Base-by-base conservation (phyloP, 1,139 yeast genomes). In the Petasospora fabianii region DNA sequence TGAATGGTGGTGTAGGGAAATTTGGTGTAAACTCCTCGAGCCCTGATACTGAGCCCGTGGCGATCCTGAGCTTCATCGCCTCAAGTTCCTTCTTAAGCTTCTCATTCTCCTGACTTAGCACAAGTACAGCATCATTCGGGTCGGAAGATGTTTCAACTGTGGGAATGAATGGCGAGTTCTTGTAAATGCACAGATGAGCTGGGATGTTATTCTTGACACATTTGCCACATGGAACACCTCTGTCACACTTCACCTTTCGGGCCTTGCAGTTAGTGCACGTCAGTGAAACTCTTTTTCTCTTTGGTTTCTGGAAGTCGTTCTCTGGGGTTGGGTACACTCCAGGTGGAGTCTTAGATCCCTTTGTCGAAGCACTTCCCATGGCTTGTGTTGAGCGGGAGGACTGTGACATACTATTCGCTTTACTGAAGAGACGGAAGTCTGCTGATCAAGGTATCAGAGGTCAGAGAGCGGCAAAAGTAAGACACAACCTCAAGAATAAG, bases 171-270 rank as follows among this genome's bases (percentile, higher is more conserved):
- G 56, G 56, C 0, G 55, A 47, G 3, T 38, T 39, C 19, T 50
- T 54, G 38, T 54, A 54, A n/a, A 54, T 42, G 34, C 59, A 57
- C 14, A 54, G 32, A 24, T 53, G 51, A 1, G 47, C 47, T 0
- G 59, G 54, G n/a, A 54, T 49, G 7, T 41, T 37, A 35, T 51
- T 53, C 34, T 43, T 50, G 20, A 46, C 35, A 44, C 64, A 60
- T 2, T 58, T 46, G 6, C 55, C 34, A 24, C 63, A 60, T 3
- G 63, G 62, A 26, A 46, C 51, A 11, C 44, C 48, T 31, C 56
- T 56, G 34, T 60, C 61, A 44, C 63, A 59, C 28, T 58, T 58
- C 19, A 55, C 45, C 43, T 60, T 58, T 19, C 59, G 43, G 8
- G 51, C 22, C 9, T 57, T 50, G 42, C 64, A 58, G 17, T 54